Percentiles rank a stretch among this genome's conserved stretches.
These are phyloP conservation scores for Ophiostoma triangulosporum DNA, from an alignment of 2,329 filamentous ascomycete species.

Conservation along the genomic window DNA sequence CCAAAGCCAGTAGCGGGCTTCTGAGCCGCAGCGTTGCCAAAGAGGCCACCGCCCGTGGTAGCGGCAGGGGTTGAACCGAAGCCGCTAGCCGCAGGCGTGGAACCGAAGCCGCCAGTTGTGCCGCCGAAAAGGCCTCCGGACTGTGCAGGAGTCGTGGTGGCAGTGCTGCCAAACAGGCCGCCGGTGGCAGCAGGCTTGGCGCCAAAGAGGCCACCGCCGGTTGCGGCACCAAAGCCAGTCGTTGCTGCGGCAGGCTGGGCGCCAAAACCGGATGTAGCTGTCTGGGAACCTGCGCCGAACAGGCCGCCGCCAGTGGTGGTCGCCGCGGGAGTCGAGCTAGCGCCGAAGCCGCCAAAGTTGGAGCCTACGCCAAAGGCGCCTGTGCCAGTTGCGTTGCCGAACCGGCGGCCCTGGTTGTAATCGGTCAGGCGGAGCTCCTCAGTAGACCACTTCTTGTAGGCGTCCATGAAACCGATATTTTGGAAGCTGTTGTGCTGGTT, in stretches of 20 bases:
- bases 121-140: slow-evolving; percentile 2
- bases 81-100: slow-evolving; percentile 12
- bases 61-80: slow-evolving; percentile 15
- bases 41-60: slow-evolving; percentile 19
- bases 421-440: slow-evolving; percentile 74
- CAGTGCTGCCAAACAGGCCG: slow-evolving; percentile 25
- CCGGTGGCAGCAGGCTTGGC: slow-evolving; percentile 12
- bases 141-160: neutral
- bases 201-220: slow-evolving; percentile 26
- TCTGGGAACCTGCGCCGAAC: slow-evolving; percentile 26
- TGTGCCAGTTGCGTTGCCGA: slow-evolving; percentile 61
- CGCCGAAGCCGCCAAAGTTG: slow-evolving; percentile 36
- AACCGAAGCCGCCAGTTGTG: slow-evolving; percentile 17
- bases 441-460: slow-evolving; percentile 82
- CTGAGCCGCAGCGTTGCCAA: slow-evolving; percentile 15
- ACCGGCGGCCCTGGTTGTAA: slow-evolving; percentile 74
- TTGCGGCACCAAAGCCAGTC: slow-evolving; percentile 15
- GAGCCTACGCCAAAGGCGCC: slow-evolving; percentile 64
- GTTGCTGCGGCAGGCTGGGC: slow-evolving; percentile 5
- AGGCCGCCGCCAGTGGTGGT: slow-evolving; percentile 23
- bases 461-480: slow-evolving; percentile 63
- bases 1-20: slow-evolving; percentile 19
- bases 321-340: slow-evolving; percentile 25
- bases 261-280: slow-evolving; percentile 24
- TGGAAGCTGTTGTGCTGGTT: slow-evolving; percentile 53